Evolutionary conservation across 2,329 filamentous ascomycete genomes (phyloP).

Genomic region (Neonectria punicea): DNA sequence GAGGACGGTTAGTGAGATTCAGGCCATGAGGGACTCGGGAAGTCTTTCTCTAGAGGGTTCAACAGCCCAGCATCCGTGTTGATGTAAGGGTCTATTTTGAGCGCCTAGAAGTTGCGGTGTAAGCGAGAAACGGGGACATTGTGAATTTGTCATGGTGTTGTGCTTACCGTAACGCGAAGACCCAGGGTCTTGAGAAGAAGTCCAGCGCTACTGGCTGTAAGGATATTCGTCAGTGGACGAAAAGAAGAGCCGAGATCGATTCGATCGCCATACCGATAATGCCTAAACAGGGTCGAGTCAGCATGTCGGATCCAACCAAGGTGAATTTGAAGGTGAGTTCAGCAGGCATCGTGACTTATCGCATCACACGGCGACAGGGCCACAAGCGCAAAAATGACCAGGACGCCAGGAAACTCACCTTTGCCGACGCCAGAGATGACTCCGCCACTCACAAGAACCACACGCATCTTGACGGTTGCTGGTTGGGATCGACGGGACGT

Average conservation of each 20-base stretch:
- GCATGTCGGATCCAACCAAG: neutral
- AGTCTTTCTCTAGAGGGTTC: slow-evolving; percentile 47
- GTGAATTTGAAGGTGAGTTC: neutral
- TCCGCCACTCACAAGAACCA: slow-evolving; percentile 36
- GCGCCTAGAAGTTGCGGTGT: slow-evolving; percentile 36
- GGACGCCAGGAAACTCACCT: slow-evolving; percentile 19
- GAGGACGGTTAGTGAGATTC: slow-evolving; percentile 17
- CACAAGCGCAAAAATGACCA: neutral
- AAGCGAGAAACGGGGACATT: slow-evolving; percentile 3
- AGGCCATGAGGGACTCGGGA: neutral
- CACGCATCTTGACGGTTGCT: slow-evolving; percentile 29
- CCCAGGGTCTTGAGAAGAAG: slow-evolving; percentile 83
- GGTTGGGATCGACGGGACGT: neutral
- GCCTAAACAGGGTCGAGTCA: slow-evolving; percentile 8
- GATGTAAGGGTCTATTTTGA: slow-evolving; percentile 63
- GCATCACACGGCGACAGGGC: neutral
- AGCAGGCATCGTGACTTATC: neutral
- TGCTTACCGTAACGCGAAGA: slow-evolving; percentile 70
- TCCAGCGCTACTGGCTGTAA: slow-evolving; percentile 58
- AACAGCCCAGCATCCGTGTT: slow-evolving; percentile 51
- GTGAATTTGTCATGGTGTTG: neutral
- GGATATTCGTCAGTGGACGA: slow-evolving; percentile 14
- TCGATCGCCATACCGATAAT: slow-evolving; percentile 2
- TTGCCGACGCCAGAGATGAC: slow-evolving; percentile 36
- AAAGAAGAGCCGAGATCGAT: neutral